phyloP scores from a whole-genome alignment of 768 basidiomycete species.

The Gelatoporia subvermispora region DNA sequence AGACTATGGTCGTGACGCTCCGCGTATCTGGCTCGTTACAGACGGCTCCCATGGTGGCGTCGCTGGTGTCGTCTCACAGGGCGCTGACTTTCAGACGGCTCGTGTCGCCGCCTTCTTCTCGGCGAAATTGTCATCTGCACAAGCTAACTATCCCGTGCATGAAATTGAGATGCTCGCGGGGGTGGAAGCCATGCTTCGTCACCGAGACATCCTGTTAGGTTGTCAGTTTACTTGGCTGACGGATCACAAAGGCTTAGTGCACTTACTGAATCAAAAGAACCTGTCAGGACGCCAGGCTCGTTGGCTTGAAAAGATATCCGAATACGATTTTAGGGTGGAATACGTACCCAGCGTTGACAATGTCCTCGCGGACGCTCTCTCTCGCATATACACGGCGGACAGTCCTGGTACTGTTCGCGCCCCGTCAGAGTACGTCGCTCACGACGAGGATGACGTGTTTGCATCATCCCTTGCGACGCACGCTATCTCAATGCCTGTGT shows the following conservation, averaged over 20 bases:
- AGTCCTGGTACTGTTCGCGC: conserved; percentile 4
- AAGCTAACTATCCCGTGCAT: conserved; percentile 25
- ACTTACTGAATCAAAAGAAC: conserved; percentile 28
- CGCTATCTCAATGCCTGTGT: conserved; percentile 3
- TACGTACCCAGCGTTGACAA: conserved; percentile 29
- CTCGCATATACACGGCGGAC: conserved; percentile 13
- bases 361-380: conserved; percentile 24
- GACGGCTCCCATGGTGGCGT: conserved; percentile 18
- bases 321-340: conserved; percentile 24
- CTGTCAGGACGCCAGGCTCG: conserved; percentile 30
- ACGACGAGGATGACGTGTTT: conserved; percentile 5
- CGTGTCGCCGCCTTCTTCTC: conserved; percentile 21
- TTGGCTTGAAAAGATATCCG: conserved; percentile 31
- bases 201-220: conserved; percentile 3
- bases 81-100: conserved; percentile 7
- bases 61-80: conserved; percentile 18
- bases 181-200: neutral
- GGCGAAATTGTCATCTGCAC: conserved; percentile 19
- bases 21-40: conserved; percentile 15
- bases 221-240: conserved; percentile 11
- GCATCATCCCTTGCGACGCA: neutral
- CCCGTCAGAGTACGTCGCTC: conserved; percentile 1
- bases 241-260: conserved; percentile 16
- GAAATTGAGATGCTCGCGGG: conserved; percentile 13
- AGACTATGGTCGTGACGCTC: conserved; percentile 16